Percentiles rank a stretch among this genome's conserved stretches.
Conservation (phyloP, 495 filamentous ascomycete species). For the Letharia columbiana region DNA sequence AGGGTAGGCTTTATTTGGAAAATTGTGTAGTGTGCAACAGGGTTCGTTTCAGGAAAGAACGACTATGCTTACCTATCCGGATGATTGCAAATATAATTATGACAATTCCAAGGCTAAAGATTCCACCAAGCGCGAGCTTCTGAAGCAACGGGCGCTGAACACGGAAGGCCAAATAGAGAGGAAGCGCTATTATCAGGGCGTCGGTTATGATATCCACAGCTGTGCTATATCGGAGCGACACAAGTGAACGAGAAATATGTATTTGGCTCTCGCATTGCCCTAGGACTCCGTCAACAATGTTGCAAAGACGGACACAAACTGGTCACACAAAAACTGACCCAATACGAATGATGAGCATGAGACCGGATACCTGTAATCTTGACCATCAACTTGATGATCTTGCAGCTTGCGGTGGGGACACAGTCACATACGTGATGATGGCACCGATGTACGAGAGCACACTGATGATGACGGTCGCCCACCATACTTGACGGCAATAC, state of each 20-base stretch:
- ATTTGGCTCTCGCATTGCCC: constrained; percentile 28
- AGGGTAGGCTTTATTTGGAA: too few relatives aligned
- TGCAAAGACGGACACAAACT: not conserved
- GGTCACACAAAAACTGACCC: constrained; percentile 2
- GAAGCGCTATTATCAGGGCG: constrained; percentile 27
- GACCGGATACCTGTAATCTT: constrained; percentile 17
- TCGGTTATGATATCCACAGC: constrained; percentile 38
- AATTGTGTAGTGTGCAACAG: too few relatives aligned
- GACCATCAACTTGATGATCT: not conserved
- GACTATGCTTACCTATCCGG: too few relatives aligned
- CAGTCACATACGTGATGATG: constrained; percentile 14
- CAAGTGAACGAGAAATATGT: constrained; percentile 29
- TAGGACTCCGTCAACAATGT: not conserved
- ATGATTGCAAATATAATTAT: too few relatives aligned
- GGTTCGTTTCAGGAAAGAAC: too few relatives aligned
- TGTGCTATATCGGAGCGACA: constrained; percentile 25
- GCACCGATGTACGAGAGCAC: constrained; percentile 17
- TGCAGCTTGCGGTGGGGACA: not conserved
- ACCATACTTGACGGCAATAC: constrained; percentile 18
- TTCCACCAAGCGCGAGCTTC: constrained; percentile 19
- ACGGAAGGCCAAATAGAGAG: constrained; percentile 12
- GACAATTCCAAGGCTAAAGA: too few relatives aligned
- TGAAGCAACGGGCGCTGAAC: constrained; percentile 16
- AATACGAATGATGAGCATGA: constrained; percentile 21
- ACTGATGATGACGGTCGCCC: constrained; percentile 13